Percentiles rank a stretch among this genome's conserved stretches.
Conservation (phyloP, 31 red algal genomes). For the Porphyra umbilicalis region DNA sequence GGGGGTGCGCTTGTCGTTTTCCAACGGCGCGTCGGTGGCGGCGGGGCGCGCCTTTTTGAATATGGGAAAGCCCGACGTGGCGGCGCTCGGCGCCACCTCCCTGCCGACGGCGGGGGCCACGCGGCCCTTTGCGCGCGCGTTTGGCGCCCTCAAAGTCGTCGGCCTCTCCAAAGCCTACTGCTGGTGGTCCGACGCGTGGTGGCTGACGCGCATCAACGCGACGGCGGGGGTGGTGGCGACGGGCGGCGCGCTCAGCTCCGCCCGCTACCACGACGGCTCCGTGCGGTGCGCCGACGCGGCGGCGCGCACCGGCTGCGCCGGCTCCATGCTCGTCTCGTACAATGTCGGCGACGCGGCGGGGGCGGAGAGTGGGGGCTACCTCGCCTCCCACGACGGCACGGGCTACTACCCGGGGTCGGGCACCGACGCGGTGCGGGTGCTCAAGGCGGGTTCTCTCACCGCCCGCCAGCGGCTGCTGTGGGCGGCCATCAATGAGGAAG, state of each 20-base stretch:
- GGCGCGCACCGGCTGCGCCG: neutral
- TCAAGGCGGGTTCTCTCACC: slow-evolving; percentile 7
- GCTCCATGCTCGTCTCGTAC: slow-evolving; percentile 23
- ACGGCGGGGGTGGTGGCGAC: neutral
- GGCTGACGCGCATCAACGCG: slow-evolving; percentile 21
- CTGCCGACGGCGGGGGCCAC: slow-evolving; percentile 5
- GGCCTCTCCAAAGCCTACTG: slow-evolving; percentile 22
- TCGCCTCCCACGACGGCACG: neutral
- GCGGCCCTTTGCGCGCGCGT: slow-evolving; percentile 8
- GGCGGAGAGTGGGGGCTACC: neutral
- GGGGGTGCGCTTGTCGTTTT: neutral
- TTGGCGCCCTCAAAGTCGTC: slow-evolving; percentile 1
- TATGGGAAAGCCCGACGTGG: slow-evolving; percentile 31
- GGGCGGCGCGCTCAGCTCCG: neutral
- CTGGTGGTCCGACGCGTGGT: slow-evolving; percentile 41
- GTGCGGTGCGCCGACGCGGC: slow-evolving; percentile 11
- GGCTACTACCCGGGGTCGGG: slow-evolving; percentile 16
- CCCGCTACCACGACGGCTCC: slow-evolving; percentile 36
- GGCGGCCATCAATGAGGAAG: neutral
- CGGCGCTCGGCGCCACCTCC: slow-evolving; percentile 13
- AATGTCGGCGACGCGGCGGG: slow-evolving; percentile 4
- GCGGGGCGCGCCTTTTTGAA: slow-evolving; percentile 2
- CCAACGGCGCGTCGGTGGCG: neutral
- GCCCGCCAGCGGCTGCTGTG: slow-evolving; percentile 7
- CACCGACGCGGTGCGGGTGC: slow-evolving; percentile 1